Percentiles rank a stretch among this genome's conserved stretches.
Conservation (phyloP, 805 yeast species). For the Cyberlindnera misumaiensis region DNA sequence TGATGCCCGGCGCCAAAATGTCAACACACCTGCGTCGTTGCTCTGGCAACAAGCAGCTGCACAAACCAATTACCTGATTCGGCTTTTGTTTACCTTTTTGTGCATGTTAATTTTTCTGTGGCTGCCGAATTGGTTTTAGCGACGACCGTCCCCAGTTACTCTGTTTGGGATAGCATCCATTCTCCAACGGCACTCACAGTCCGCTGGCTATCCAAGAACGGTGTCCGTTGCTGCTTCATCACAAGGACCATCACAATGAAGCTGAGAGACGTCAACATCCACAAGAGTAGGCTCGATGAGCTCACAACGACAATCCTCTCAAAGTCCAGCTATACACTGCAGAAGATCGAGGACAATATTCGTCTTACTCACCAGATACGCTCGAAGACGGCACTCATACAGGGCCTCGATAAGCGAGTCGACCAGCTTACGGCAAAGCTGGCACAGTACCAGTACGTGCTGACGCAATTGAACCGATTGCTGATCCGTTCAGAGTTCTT, state of each 20-base stretch:
- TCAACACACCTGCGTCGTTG: too few relatives aligned
- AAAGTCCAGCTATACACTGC: slow-evolving; percentile 14
- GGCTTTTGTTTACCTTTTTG: slow-evolving; percentile 2
- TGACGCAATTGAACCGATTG: slow-evolving; percentile 23
- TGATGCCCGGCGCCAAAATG: too few relatives aligned
- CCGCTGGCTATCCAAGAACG: too few relatives aligned
- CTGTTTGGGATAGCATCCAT: too few relatives aligned
- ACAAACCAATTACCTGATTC: slow-evolving; percentile 5
- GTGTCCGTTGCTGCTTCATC: too few relatives aligned
- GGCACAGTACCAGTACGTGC: slow-evolving; percentile 23
- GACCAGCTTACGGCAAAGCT: slow-evolving; percentile 15
- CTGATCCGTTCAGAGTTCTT: slow-evolving; percentile 24
- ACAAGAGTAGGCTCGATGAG: slow-evolving; percentile 13
- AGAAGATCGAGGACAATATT: slow-evolving; percentile 20
- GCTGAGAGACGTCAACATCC: slow-evolving; percentile 7
- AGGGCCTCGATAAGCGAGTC: slow-evolving; percentile 18
- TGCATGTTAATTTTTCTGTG: neutral
- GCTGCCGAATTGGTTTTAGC: neutral
- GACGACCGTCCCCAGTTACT: too few relatives aligned
- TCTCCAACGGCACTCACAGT: too few relatives aligned
- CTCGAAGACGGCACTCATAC: slow-evolving; percentile 12
- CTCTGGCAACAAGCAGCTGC: slow-evolving; percentile 2
- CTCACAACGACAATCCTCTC: slow-evolving; percentile 17
- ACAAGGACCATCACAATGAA: neutral
- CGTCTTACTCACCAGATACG: slow-evolving; percentile 17